Conservation (phyloP, 148 eudicot species). For the Arctostaphylos glauca region DNA sequence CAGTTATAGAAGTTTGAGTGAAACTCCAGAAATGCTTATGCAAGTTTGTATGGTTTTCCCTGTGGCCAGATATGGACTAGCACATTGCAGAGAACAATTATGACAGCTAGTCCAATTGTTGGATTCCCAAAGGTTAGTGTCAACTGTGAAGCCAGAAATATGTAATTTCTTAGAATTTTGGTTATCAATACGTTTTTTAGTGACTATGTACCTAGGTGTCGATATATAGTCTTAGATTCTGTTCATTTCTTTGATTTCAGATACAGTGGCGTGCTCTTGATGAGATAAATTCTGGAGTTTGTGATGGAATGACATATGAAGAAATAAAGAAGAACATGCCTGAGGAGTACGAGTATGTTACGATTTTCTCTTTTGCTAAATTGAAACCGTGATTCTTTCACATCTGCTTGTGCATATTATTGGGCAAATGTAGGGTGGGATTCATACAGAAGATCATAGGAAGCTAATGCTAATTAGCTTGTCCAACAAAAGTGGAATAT, state of each 20-base stretch:
- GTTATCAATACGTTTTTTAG: neutral
- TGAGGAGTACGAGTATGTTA: slow-evolving; percentile 83
- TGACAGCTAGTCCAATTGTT: slow-evolving; percentile 77
- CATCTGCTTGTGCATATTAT: neutral
- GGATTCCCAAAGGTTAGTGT: slow-evolving; percentile 88
- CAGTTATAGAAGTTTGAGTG: neutral
- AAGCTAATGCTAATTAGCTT: neutral
- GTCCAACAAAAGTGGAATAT: neutral
- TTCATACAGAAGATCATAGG: neutral
- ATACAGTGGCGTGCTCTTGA: slow-evolving; percentile 99
- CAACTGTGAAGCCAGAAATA: neutral
- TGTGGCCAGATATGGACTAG: slow-evolving; percentile 86
- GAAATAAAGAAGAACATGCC: slow-evolving; percentile 97
- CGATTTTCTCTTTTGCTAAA: neutral
- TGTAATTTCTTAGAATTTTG: neutral
- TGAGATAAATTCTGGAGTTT: slow-evolving; percentile 93
- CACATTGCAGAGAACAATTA: slow-evolving; percentile 91
- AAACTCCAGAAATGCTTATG: slow-evolving; percentile 6
- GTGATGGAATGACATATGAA: slow-evolving; percentile 96
- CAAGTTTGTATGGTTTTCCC: slow-evolving; percentile 12
- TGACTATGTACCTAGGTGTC: neutral
- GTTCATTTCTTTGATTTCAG: slow-evolving; percentile 29
- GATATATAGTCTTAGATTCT: neutral
- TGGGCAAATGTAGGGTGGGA: neutral
- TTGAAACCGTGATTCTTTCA: neutral